Evolutionary conservation across 2,329 filamentous ascomycete genomes (phyloP).

Genomic region (Aspergillus spinulosporus): DNA sequence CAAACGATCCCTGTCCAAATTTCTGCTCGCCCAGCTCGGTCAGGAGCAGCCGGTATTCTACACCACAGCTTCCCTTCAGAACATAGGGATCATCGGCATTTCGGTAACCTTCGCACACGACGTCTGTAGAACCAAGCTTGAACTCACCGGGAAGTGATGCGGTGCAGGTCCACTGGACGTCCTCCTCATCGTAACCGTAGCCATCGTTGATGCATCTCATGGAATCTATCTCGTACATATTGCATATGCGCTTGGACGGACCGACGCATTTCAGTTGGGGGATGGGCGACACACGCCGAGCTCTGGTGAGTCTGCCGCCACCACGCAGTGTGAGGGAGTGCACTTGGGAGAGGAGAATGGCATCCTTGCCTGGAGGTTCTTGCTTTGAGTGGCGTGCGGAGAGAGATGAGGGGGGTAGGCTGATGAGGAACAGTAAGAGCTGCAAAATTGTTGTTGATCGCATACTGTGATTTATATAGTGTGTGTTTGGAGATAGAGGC

Average conservation of each 20-base stretch:
- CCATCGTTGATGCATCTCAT: slow-evolving; percentile 92
- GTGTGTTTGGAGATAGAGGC: neutral
- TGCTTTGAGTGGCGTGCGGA: slow-evolving; percentile 28
- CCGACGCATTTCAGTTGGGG: slow-evolving; percentile 79
- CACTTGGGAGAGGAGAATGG: slow-evolving; percentile 65
- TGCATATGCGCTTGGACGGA: slow-evolving; percentile 60
- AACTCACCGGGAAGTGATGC: slow-evolving; percentile 62
- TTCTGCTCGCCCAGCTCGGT: slow-evolving; percentile 73
- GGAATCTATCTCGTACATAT: slow-evolving; percentile 71
- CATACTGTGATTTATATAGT: slow-evolving; percentile 22
- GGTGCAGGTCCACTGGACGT: slow-evolving; percentile 89
- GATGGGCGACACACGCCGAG: slow-evolving; percentile 73
- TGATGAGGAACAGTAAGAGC: slow-evolving; percentile 25
- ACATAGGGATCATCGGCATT: slow-evolving; percentile 76
- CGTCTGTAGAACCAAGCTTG: slow-evolving; percentile 81
- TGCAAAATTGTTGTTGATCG: slow-evolving; percentile 12
- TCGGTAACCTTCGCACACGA: slow-evolving; percentile 87
- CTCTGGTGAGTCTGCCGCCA: slow-evolving; percentile 65
- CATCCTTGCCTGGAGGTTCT: slow-evolving; percentile 44
- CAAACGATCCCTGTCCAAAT: slow-evolving; percentile 53
- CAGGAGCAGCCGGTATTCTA: slow-evolving; percentile 79
- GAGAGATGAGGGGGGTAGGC: slow-evolving; percentile 19
- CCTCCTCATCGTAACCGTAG: slow-evolving; percentile 71
- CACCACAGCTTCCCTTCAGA: slow-evolving; percentile 88
- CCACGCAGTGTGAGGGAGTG: slow-evolving; percentile 75